Base-by-base conservation (phyloP, 129 eudicot species). In the Flaveria sonorensis region DNA sequence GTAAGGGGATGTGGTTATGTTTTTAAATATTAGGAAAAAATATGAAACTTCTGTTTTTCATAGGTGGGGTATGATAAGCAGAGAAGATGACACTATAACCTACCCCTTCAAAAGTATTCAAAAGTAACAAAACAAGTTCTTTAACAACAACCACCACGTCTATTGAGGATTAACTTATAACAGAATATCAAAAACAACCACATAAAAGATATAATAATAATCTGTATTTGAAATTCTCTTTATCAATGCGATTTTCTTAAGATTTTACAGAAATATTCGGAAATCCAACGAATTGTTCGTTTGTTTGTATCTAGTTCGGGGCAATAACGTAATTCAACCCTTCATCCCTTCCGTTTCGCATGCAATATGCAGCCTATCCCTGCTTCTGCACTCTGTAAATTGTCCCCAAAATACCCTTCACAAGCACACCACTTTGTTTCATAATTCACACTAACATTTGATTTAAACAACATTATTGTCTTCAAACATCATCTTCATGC, bases 351-450 rank as follows among this genome's bases (percentile, higher is more conserved):
- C 68, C 12, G 61, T 73, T 68, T 73, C 74, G 70, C 83, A 80
- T 80, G 83, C 83, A 78, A 18, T 70, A 53, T 77, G 71, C 32
- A 65, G 71, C 83, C 79, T 53, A 80, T 80, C 79, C 68, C 24
- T 74, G 60, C 26, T 55, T 60, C 79, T 80, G 70, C 75, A 55
- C 32, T 56, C 79, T 80, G 75, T 62, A 66, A 66, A 40, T 39
- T 73, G 83, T 80, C 79, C 66, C 79, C 83, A 66, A 26, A 46
- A 71, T 62, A 60, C 24, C 67, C 56, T 79, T 79, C 81, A 60
- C 72, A 48, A 71, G n/a, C 67, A 79, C 77, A 20, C 77, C 15
- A 61, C 77, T 53, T 50, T 79, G 48, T 77, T 68, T 48, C 7
- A 5, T 32, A 36, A 36, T 36, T 67, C 81, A 53, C 7, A 48